Percentiles rank a stretch among this genome's conserved stretches.
Conservation (phyloP, 2,329 filamentous ascomycete genomes). For the Pyrenochaeta sp. region DNA sequence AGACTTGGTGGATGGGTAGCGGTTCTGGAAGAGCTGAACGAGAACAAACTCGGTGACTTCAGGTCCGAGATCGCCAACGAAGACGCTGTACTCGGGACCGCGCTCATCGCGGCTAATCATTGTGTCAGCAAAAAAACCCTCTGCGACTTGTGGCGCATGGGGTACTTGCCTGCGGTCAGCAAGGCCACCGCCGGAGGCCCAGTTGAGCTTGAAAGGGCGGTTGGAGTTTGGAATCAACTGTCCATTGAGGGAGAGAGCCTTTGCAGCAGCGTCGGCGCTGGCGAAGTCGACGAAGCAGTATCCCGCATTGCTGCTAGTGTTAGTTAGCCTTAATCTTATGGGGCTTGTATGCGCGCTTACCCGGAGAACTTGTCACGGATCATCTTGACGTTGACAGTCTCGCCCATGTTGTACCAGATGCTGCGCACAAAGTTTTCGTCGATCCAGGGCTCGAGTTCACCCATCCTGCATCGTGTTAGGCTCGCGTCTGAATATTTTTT, state of each 20-base stretch:
- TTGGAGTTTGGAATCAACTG: constrained; percentile 90
- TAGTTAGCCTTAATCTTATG: constrained; percentile 38
- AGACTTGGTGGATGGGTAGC: constrained; percentile 97
- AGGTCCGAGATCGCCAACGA: constrained; percentile 95
- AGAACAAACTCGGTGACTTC: constrained; percentile 99
- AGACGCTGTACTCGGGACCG: constrained; percentile 95
- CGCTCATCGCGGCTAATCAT: constrained; percentile 78
- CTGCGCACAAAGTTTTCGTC: constrained; percentile 98
- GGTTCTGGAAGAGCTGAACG: constrained; percentile 94
- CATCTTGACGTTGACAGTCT: constrained; percentile 98
- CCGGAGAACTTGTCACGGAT: constrained; percentile 99
- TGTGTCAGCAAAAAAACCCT: constrained; percentile 29
- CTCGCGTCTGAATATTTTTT: not conserved
- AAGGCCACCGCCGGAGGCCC: constrained; percentile 94
- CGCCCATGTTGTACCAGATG: constrained; percentile 90
- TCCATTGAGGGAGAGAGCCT: constrained; percentile 90
- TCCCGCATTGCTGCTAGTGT: constrained; percentile 87
- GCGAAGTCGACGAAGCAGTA: constrained; percentile 98
- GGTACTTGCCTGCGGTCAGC: constrained; percentile 95
- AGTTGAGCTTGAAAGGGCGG: constrained; percentile 98
- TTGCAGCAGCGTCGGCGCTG: constrained; percentile 82
- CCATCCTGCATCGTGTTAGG: constrained; percentile 75
- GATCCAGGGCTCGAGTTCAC: constrained; percentile 98
- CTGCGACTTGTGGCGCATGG: no score
- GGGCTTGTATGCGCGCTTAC: constrained; percentile 59